These are phyloP conservation scores for Colletotrichum endophyticum DNA, from an alignment of 2,329 filamentous ascomycete genomes.

Conservation along the genomic window DNA sequence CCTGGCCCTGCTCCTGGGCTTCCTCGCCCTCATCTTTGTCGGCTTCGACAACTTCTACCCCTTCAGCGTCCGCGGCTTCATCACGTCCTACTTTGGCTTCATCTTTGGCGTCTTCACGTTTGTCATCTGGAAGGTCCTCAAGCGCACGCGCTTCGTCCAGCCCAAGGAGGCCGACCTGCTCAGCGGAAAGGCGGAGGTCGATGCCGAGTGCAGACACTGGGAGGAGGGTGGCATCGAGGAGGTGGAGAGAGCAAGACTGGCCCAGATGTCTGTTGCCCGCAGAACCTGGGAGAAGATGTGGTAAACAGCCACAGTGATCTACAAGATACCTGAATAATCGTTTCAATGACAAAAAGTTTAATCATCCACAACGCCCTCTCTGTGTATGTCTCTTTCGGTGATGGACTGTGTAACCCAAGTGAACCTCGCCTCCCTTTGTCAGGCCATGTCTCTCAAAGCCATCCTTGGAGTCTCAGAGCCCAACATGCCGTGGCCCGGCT, in stretches of 20 bases:
- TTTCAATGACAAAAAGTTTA: not conserved
- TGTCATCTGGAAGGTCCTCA: conserved; percentile 69
- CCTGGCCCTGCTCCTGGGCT: conserved; percentile 50
- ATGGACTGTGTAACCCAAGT: not conserved
- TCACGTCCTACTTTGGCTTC: conserved; percentile 59
- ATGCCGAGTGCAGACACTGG: conserved; percentile 54
- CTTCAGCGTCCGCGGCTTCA: conserved; percentile 51
- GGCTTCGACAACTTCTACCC: conserved; percentile 61
- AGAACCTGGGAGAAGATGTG: conserved; percentile 44
- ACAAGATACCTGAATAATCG: not conserved
- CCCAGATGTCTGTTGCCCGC: conserved; percentile 37
- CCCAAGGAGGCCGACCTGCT: conserved; percentile 65
- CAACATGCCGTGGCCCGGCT: not conserved
- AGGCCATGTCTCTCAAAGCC: not conserved
- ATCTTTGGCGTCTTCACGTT: conserved; percentile 62
- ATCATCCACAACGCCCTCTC: not conserved
- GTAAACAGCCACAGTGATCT: conserved; percentile 25
- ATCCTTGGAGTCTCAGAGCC: not conserved
- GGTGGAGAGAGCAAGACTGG: conserved; percentile 41
- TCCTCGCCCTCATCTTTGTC: conserved; percentile 57
- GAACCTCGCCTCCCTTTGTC: not conserved
- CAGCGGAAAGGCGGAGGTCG: conserved; percentile 69
- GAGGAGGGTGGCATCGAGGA: conserved; percentile 51
- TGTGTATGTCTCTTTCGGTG: not conserved
- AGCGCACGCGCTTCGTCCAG: conserved; percentile 61